Conservation (phyloP, 345 rosid genomes). For the Theobroma cacao region DNA sequence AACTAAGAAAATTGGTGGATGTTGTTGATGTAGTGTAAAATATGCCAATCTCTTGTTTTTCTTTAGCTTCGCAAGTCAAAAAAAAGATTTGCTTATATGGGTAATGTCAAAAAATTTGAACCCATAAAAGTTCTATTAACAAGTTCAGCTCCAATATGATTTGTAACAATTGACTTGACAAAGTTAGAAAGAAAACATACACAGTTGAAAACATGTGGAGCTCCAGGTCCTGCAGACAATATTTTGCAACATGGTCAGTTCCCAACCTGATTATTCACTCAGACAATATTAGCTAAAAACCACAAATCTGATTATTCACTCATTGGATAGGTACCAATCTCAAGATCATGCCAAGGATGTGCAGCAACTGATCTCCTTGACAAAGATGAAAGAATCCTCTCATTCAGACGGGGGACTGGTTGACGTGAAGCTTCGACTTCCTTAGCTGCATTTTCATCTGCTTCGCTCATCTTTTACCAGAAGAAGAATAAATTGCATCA, state of each 20-base stretch:
- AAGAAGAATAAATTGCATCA: slow-evolving; percentile 4
- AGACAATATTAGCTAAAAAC: neutral
- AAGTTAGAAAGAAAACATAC: slow-evolving; percentile 35
- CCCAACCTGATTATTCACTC: neutral
- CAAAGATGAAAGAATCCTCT: slow-evolving; percentile 93
- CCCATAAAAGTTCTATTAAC: neutral
- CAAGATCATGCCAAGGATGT: slow-evolving; percentile 99
- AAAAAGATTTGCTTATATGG: neutral
- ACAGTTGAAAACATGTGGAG: slow-evolving; percentile 67
- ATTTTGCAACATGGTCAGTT: slow-evolving; percentile 18
- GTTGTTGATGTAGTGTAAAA: neutral
- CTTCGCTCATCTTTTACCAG: slow-evolving; percentile 44
- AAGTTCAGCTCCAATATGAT: neutral
- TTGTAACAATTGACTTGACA: neutral
- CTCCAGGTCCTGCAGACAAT: slow-evolving; percentile 74
- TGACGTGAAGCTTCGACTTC: slow-evolving; percentile 19
- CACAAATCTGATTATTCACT: neutral
- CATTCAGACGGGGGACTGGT: slow-evolving; percentile 67
- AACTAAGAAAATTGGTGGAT: neutral
- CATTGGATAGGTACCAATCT: slow-evolving; percentile 54
- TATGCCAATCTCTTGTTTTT: neutral
- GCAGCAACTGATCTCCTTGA: slow-evolving; percentile 97
- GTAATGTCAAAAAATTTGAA: neutral
- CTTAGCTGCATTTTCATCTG: slow-evolving; percentile 22
- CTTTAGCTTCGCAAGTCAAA: neutral